phyloP scores from a whole-genome alignment of 306 rosid species.

The Sicyos edulis region DNA sequence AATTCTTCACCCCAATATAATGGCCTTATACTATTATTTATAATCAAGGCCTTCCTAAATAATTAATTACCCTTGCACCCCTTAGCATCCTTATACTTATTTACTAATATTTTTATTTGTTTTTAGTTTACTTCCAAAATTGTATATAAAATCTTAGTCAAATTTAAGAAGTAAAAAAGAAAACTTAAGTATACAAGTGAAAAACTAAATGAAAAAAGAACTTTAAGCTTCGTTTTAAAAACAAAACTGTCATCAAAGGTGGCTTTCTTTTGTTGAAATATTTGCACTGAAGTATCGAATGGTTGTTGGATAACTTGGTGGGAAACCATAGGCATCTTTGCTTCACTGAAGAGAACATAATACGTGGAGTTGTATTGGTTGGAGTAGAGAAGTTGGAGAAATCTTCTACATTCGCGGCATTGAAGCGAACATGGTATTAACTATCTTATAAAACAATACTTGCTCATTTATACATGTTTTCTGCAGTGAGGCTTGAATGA shows the following conservation, averaged over 20 bases:
- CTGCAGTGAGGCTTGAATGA: constrained; percentile 24
- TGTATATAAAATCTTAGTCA: background rate
- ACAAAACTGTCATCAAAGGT: background rate
- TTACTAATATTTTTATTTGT: background rate
- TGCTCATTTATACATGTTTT: background rate
- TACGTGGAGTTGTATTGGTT: constrained; percentile 6
- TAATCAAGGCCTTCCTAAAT: no score
- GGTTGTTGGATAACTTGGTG: constrained; percentile 47
- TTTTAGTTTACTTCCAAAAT: background rate
- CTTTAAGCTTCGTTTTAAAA: background rate
- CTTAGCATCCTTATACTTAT: background rate
- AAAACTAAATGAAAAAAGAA: background rate
- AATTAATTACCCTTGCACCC: no score
- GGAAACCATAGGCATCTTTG: constrained; percentile 39
- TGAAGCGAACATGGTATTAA: constrained; percentile 1
- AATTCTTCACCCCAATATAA: no score
- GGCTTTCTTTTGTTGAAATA: constrained; percentile 17
- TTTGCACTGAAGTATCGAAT: constrained; percentile 21
- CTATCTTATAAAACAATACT: no score
- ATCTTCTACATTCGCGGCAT: constrained; percentile 15
- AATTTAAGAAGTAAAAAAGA: background rate
- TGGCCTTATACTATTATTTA: no score
- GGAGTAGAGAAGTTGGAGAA: background rate
- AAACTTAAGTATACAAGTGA: background rate
- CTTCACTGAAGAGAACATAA: background rate